Evolutionary conservation across 768 basidiomycete species (phyloP), one percentile per base, ranked within the genome.

Genomic region (Russula emetica): DNA sequence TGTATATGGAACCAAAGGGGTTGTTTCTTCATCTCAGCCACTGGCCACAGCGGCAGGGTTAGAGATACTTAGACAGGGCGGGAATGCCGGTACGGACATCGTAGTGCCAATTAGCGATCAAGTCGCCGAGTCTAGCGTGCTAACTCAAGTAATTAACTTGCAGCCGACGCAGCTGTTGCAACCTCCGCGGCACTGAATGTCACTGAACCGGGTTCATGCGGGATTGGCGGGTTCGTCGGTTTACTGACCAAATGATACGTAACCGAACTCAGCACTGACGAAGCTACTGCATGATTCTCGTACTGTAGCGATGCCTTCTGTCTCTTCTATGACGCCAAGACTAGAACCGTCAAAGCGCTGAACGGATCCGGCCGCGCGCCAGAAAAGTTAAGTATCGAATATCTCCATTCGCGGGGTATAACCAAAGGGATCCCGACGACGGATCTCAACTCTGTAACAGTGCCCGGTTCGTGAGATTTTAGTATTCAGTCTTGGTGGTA

Each of bases 361-460:
- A 99, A 99, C 68, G 97, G 94, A 13, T 96, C 94, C 0, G 96
- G 97, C 13, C 85, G 79, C 65, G 85, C 95, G 11, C 97, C 96
- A 5, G 79, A 83, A 58, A 90, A 85, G 58, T 78, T 99, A 28
- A 85, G 82, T 3, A 77, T 97, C 44, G 89, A 91, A 40, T 82
- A 94, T 73, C 75, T 84, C 44, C 83, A 85, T 14, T 76, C 78
- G 56, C 84, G 83, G 28, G 96, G 95, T 32, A 73, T 94, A 55
- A 81, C 76, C 0, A 86, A 87, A 56, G 74, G 81, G 40, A 94
- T 99, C 66, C 93, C 94, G 2, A 75, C 83, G 14, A 85, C 82
- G 7, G 86, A 96, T 73, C 77, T 96, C 45, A 97, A 97, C 72
- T 81, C 88, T n/a, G 92, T 94, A n/a, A 92, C 91, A 4, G 91